Evolutionary conservation across 225 moss, liverwort and hornwort species (phyloP).

Genomic region (Marchantia polymorpha): DNA sequence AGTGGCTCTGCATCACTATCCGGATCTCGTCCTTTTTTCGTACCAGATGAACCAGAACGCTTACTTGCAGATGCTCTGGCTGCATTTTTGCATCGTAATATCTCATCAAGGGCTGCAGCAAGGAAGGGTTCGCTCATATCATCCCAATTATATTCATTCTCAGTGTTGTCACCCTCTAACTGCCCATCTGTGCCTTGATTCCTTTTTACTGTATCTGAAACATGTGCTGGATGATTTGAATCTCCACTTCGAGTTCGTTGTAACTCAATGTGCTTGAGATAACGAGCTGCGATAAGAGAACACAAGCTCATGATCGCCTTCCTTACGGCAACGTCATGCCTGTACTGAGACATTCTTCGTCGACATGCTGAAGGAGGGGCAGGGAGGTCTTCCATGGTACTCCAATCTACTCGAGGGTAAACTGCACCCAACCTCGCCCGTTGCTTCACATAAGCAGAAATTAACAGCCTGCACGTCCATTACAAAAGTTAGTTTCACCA

Average conservation of each 20-base stretch:
- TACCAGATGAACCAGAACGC: slow-evolving; percentile 37
- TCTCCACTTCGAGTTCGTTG: not conserved
- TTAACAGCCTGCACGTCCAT: slow-evolving; percentile 52
- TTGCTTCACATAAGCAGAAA: slow-evolving; percentile 78
- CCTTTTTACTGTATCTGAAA: not conserved
- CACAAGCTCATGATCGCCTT: slow-evolving; percentile 76
- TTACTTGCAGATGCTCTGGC: slow-evolving; percentile 57
- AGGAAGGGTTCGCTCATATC: slow-evolving; percentile 68
- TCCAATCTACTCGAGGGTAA: slow-evolving; percentile 88
- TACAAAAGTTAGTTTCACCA: not conserved
- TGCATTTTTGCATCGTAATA: slow-evolving; percentile 64
- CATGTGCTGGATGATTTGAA: not conserved
- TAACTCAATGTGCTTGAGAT: slow-evolving; percentile 39
- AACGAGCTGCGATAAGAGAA: slow-evolving; percentile 63
- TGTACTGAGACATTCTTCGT: slow-evolving; percentile 65
- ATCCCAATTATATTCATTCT: slow-evolving; percentile 66
- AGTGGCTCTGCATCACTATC: not conserved
- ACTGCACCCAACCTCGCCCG: slow-evolving; percentile 79
- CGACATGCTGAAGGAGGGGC: slow-evolving; percentile 66
- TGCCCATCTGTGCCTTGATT: slow-evolving; percentile 3
- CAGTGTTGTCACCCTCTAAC: slow-evolving; percentile 8
- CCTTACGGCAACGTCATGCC: slow-evolving; percentile 68
- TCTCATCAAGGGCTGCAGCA: slow-evolving; percentile 73
- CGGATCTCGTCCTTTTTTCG: slow-evolving; percentile 8
- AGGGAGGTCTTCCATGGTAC: slow-evolving; percentile 65